These are phyloP conservation scores for Trametes sp. DNA, from an alignment of 1,284 basidiomycete genomes.

Conservation along the genomic window DNA sequence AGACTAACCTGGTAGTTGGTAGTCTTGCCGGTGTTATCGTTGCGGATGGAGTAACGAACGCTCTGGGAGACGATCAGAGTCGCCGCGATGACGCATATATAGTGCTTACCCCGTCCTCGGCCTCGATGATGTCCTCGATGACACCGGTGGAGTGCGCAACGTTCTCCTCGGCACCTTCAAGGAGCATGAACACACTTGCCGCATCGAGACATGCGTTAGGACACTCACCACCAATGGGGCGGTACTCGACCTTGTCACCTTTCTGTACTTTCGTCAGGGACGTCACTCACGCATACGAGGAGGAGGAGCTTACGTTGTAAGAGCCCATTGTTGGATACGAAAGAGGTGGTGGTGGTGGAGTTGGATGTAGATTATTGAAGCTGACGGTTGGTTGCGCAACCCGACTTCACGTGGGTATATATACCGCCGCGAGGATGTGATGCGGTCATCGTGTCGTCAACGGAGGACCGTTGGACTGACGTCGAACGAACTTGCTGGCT, in stretches of 20 bases:
- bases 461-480: neutral
- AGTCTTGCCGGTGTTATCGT: slow-evolving; percentile 51
- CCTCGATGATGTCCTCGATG: slow-evolving; percentile 43
- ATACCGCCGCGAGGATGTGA: neutral
- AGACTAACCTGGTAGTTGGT: slow-evolving; percentile 48
- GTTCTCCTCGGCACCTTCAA: slow-evolving; percentile 44
- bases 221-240: slow-evolving; percentile 47
- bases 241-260: slow-evolving; percentile 54
- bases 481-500: neutral
- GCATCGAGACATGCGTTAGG: too few relatives aligned
- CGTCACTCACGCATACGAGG: neutral
- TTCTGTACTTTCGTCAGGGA: slow-evolving; percentile 33
- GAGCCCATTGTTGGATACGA: slow-evolving; percentile 13
- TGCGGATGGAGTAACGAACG: slow-evolving; percentile 49
- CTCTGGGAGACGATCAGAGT: slow-evolving; percentile 34
- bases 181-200: neutral
- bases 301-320: too few relatives aligned
- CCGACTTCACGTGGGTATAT: slow-evolving; percentile 5
- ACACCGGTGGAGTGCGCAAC: slow-evolving; percentile 49
- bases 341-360: neutral
- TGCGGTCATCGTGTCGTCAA: slow-evolving; percentile 26
- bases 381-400: too few relatives aligned
- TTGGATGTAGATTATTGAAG: too few relatives aligned
- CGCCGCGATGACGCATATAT: neutral
- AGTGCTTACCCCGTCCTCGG: slow-evolving; percentile 42